Percentiles rank a stretch among this genome's conserved stretches.
These are phyloP conservation scores for Penicillium ochrochloron DNA, from an alignment of 495 filamentous ascomycete species.

Conservation along the genomic window DNA sequence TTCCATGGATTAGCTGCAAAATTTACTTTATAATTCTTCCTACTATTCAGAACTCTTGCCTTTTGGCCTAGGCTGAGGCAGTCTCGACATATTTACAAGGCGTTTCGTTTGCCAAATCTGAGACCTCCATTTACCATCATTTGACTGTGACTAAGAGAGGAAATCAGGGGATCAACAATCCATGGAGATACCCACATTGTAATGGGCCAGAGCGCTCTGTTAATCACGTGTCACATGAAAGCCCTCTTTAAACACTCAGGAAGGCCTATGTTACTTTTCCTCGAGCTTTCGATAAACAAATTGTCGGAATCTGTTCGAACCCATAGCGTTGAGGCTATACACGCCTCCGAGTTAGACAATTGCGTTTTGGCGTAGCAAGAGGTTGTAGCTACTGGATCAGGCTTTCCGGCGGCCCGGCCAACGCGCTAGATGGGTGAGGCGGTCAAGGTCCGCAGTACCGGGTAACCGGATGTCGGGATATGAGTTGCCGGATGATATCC, in stretches of 20 bases:
- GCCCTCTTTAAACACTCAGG: too few species aligned
- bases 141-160: not conserved
- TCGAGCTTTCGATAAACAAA: too few species aligned
- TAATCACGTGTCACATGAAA: too few species aligned
- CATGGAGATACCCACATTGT: not conserved
- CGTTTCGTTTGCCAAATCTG: not conserved
- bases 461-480: too few species aligned
- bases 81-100: not conserved
- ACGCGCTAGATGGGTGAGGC: not conserved
- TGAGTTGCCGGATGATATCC: not conserved
- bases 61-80: not conserved
- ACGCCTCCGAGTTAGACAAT: not conserved
- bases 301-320: not conserved
- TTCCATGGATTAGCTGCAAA: not conserved
- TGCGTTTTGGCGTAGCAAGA: not conserved
- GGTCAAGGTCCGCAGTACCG: not conserved
- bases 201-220: too few species aligned
- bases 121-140: not conserved
- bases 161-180: not conserved
- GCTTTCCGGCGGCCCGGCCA: not conserved
- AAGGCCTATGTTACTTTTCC: too few species aligned
- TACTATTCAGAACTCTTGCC: not conserved
- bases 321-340: not conserved
- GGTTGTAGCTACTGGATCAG: not conserved
- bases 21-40: not conserved